These are phyloP conservation scores for Kurtzmaniella natalensis DNA, from an alignment of 1,139 yeast genomes.

Conservation along the genomic window DNA sequence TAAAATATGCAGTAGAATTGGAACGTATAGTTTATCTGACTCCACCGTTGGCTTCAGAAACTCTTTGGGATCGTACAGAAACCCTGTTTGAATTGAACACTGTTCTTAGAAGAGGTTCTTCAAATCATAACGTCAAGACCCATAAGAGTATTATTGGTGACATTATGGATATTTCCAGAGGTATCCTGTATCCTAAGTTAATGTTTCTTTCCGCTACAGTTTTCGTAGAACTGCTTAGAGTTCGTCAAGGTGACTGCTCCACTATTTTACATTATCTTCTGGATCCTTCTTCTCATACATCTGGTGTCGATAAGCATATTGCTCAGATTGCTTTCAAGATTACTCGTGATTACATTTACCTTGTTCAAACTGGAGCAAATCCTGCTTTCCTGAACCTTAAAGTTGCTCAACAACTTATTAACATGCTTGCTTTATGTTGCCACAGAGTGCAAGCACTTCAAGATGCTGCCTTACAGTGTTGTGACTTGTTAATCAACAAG, in stretches of 20 bases:
- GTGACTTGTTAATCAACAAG: constrained; percentile 60
- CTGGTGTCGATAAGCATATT: constrained; percentile 70
- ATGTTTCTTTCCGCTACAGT: constrained; percentile 86
- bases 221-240: constrained; percentile 74
- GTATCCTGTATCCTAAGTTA: constrained; percentile 71
- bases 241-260: constrained; percentile 77
- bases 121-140: constrained; percentile 73
- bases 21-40: constrained; percentile 77
- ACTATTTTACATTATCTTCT: constrained; percentile 71
- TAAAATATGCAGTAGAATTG: constrained; percentile 44
- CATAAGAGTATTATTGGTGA: constrained; percentile 60
- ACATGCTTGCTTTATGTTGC: constrained; percentile 67
- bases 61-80: constrained; percentile 82
- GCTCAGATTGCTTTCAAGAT: constrained; percentile 61
- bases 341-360: constrained; percentile 51
- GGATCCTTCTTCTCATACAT: constrained; percentile 74
- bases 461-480: constrained; percentile 74
- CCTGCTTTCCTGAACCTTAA: constrained; percentile 51
- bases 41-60: constrained; percentile 90
- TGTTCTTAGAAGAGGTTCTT: constrained; percentile 84
- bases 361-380: constrained; percentile 43
- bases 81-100: constrained; percentile 90
- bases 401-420: constrained; percentile 69
- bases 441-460: constrained; percentile 76
- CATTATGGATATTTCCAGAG: constrained; percentile 46